Percentiles rank a stretch among this genome's conserved stretches.
Evolutionary conservation across 495 filamentous ascomycete genomes (phyloP).

Genomic region (Penicillium bovifimosum): DNA sequence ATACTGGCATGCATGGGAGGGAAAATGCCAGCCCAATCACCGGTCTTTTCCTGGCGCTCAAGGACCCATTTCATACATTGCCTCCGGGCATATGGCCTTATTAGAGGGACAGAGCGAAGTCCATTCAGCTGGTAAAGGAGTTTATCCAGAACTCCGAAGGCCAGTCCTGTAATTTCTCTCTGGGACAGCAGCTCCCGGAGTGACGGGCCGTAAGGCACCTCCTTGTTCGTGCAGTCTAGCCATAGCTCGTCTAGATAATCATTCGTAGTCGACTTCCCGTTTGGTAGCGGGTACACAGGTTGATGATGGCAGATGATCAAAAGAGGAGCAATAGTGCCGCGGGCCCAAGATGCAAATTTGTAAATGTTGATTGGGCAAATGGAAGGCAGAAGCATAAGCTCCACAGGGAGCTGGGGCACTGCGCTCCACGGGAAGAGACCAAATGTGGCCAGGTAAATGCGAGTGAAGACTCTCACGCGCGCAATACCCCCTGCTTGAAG

Average conservation of each 20-base stretch:
- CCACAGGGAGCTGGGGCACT: constrained; percentile 35
- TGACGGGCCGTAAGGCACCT: constrained; percentile 17
- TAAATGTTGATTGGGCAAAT: constrained; percentile 34
- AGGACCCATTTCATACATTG: constrained; percentile 28
- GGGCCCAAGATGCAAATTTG: constrained; percentile 33
- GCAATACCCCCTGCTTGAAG: constrained; percentile 32
- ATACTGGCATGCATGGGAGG: constrained; percentile 27
- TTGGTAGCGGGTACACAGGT: constrained; percentile 33
- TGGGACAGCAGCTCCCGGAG: constrained; percentile 8
- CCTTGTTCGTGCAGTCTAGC: constrained; percentile 25
- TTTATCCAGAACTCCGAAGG: constrained; percentile 25
- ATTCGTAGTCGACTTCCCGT: constrained; percentile 23
- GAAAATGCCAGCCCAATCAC: constrained; percentile 29
- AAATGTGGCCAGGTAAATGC: constrained; percentile 37
- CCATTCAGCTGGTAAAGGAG: constrained; percentile 16
- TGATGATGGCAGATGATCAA: constrained; percentile 31
- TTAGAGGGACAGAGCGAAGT: constrained; percentile 3
- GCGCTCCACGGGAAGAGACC: constrained; percentile 39
- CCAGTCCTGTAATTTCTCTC: constrained; percentile 14
- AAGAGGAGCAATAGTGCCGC: constrained; percentile 31
- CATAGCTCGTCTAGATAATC: constrained; percentile 40
- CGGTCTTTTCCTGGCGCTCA: constrained; percentile 26
- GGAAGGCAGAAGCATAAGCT: constrained; percentile 34
- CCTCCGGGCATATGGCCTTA: constrained; percentile 12
- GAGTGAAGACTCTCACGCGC: constrained; percentile 33